Evolutionary conservation across 768 basidiomycete genomes (phyloP), one percentile per base, ranked within the genome.

Genomic region (Mycena olivaceomarginata): DNA sequence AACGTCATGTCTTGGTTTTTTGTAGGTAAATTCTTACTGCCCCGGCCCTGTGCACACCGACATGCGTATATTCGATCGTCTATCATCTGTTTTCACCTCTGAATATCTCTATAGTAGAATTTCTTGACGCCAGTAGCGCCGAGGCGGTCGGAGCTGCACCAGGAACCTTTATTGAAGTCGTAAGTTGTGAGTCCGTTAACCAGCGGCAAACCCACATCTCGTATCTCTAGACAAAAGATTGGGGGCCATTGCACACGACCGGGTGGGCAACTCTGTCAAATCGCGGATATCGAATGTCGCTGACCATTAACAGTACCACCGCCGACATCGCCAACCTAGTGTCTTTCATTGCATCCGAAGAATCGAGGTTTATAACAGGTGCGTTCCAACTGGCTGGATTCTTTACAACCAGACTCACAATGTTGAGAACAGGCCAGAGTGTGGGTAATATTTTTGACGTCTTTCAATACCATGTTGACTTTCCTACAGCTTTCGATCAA

Each of bases 291-390:
- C 6, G 20, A 20, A 18, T 41, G 20, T 56, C 5, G n/a, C 39
- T 56, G 8, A 51, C 18, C 57, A 20, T 46, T 13, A 16, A 3
- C 22, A 71, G 70, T 8, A 25, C 22, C 1, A 39, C 71, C 7
- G n/a, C 13, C 0, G 81, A 84, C 22, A 75, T 85, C 8, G 80
- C 80, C 9, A 80, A 77, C 18, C 31, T 83, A 4, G 82, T 85
- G 31, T 84, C 84, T 11, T 86, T 80, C 66, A 78, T 87, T 18
- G 84, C 81, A n/a, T 83, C 85, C 10, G 82, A 81, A 75, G 83
- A 82, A 60, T 81, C 82, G 4, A 73, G 75, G 51, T 82, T 81
- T 22, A 82, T 85, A 37, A 83, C 73, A 0, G 73, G 73, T 68
- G 46, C n/a, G 67, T n/a, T 43, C 10, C 56, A 22, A 22, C 9